phyloP scores from a whole-genome alignment of 345 rosid species.

The Hypericum androsaemum region DNA sequence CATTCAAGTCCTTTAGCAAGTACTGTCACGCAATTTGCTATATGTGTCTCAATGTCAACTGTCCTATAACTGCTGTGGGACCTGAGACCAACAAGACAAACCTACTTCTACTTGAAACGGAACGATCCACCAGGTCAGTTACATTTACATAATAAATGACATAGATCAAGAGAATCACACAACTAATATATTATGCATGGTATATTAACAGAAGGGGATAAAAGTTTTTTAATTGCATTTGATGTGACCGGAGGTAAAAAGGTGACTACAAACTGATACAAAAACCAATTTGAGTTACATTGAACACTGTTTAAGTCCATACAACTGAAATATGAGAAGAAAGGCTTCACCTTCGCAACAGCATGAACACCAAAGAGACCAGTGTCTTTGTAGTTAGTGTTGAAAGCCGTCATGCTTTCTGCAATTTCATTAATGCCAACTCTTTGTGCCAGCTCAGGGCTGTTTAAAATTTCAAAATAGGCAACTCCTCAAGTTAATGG shows the following conservation, averaged over 20 bases:
- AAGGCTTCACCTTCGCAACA: constrained; percentile 70
- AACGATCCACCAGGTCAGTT: not conserved
- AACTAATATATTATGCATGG: no score
- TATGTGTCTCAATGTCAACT: no score
- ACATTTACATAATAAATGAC: not conserved
- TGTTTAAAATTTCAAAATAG: constrained; percentile 21
- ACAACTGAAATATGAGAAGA: not conserved
- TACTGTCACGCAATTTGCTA: no score
- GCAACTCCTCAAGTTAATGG: not conserved
- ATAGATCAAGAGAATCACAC: no score
- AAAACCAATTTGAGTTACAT: not conserved
- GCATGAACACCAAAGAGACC: constrained; percentile 98
- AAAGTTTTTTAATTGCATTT: no score
- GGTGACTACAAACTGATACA: not conserved
- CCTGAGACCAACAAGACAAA: no score
- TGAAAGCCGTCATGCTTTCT: constrained; percentile 96
- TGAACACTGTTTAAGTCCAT: not conserved
- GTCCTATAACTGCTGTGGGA: no score
- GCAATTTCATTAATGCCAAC: constrained; percentile 82
- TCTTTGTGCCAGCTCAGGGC: constrained; percentile 83
- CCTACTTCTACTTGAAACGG: no score
- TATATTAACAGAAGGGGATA: no score
- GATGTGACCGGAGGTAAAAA: no score
- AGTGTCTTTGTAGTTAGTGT: constrained; percentile 97
- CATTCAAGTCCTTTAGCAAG: no score